Base-by-base conservation (phyloP, 2,329 filamentous ascomycete species). In the Xylaria sp. region DNA sequence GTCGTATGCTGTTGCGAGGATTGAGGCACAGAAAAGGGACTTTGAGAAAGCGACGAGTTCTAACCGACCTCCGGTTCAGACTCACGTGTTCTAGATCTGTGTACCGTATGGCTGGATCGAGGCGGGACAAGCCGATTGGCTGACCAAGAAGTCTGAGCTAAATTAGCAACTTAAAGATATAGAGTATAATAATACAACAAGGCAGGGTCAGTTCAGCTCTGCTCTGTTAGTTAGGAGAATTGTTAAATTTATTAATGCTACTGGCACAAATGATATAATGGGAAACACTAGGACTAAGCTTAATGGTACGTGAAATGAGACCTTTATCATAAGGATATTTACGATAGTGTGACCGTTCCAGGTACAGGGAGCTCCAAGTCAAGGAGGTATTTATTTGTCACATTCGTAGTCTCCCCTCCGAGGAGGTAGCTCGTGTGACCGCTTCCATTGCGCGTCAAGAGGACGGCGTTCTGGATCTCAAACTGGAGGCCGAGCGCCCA, bases 361-460 rank as follows among this genome's bases (percentile, higher is more conserved):
- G 71, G 65, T 64, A 60, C 69, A 9, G 79, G 79, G 11, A 78
- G 65, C n/a, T 69, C 74, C 49, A 77, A 69, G 47, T 76, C 75
- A 10, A 81, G 47, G 13, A 82, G 65, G 63, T 78, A 81, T 2
- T 67, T 62, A 63, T 76, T 75, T 29, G 79, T 76, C 1, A 74
- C 70, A 15, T 66, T 59, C 13, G 76, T 69, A 4, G 80, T 77
- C 56, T 77, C 74, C 1, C 79, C 79, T 31, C 69, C 69, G 10
- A 73, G 58, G 6, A 71, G 57, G 47, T 77, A 79, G 60, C 78
- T 81, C 56, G 79, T 81, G 61, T 82, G 80, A 0, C 80, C 80
- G 50, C 75, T 72, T 2, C 81, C 81, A 39, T 79, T 75, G 17
- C 82, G 73, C 11, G 77, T 77, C n/a, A 84, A 49, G 49, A 83